Evolutionary conservation across 805 yeast species (phyloP).

Genomic region (Cyberlindnera veronae): DNA sequence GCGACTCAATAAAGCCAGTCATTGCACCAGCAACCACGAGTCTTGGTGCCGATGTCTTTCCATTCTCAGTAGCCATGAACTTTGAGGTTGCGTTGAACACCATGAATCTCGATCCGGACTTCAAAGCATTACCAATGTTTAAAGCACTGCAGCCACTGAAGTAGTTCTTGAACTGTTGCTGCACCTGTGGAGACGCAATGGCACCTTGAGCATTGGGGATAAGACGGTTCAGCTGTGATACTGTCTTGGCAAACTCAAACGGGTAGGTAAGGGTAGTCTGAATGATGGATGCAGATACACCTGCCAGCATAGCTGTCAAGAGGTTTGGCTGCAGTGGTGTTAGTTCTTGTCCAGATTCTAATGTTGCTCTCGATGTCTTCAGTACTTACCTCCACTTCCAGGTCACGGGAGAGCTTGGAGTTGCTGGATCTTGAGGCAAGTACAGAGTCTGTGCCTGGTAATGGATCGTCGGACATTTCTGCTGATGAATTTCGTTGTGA

Average conservation of each 20-base stretch:
- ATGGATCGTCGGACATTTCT: background rate
- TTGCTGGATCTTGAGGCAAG: background rate
- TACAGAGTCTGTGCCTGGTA: background rate
- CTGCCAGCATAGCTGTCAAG: slow-evolving; percentile 56
- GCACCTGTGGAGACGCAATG: slow-evolving; percentile 20
- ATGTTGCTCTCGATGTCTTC: background rate
- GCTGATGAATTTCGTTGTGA: too few species aligned
- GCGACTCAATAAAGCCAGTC: slow-evolving; percentile 79
- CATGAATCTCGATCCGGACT: slow-evolving; percentile 69
- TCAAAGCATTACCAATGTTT: slow-evolving; percentile 68
- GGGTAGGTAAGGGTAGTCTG: slow-evolving; percentile 68
- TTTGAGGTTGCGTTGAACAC: slow-evolving; percentile 73
- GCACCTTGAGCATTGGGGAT: slow-evolving; percentile 32
- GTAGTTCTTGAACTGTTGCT: slow-evolving; percentile 33
- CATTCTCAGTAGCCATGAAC: slow-evolving; percentile 55
- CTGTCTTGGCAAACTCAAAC: slow-evolving; percentile 65
- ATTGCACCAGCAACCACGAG: slow-evolving; percentile 79
- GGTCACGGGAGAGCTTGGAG: slow-evolving; percentile 15
- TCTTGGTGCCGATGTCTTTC: slow-evolving; percentile 73
- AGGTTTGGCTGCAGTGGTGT: slow-evolving; percentile 34
- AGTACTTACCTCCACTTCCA: slow-evolving; percentile 19
- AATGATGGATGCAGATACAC: slow-evolving; percentile 58
- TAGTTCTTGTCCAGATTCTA: slow-evolving; percentile 1
- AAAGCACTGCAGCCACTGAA: slow-evolving; percentile 70
- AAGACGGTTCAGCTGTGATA: slow-evolving; percentile 52